Evolutionary conservation across 345 rosid genomes (phyloP), one percentile per base, ranked within the genome.

Genomic region (Arabis hirsuta): DNA sequence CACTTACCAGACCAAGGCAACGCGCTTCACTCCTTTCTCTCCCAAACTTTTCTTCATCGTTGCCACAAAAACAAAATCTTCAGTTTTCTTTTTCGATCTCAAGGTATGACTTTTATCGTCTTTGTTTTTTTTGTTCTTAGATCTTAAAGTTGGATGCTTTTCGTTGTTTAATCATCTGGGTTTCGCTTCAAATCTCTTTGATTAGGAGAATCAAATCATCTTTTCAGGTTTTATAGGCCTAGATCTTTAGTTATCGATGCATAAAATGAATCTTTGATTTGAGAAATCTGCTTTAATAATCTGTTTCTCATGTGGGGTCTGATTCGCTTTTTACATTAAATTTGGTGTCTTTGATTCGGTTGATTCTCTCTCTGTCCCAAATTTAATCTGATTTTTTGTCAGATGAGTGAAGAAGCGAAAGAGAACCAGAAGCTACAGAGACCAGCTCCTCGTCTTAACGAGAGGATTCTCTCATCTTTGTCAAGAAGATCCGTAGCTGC

Each of bases 401-500:
- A 82, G 79, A 87, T 87, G 90, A 85, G 82, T 41, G 78, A 77
- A 26, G 81, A 78, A 65, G 74, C 46, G 13, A 67, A 52, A 34
- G 79, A 51, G 19, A 75, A 55, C 19, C 73, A 74, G 84, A 70
- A 69, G 62, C 57, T 51, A 16, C 79, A 61, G 24, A 43, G 75
- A 54, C 55, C 78, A 1, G 58, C 81, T 46, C 96, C 98, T 42
- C 82, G 81, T 19, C 76, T 91, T 73, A 95, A 95, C 59, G 93
- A 95, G 80, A 85, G 99, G 86, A 91, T 95, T 71, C 96, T 95
- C 59, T 95, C 99, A 2, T 85, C 98, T 55, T 61, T 95, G 88
- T 95, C 99, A 5, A 80, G 84, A 78, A 82, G 99, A 77, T 91
- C 96, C n/a, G 96, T 91, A 43, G 99, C 97, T 80, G 98, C 98